Conservation (phyloP, 148 eudicot species). For the Rhododendron williamsianum region DNA sequence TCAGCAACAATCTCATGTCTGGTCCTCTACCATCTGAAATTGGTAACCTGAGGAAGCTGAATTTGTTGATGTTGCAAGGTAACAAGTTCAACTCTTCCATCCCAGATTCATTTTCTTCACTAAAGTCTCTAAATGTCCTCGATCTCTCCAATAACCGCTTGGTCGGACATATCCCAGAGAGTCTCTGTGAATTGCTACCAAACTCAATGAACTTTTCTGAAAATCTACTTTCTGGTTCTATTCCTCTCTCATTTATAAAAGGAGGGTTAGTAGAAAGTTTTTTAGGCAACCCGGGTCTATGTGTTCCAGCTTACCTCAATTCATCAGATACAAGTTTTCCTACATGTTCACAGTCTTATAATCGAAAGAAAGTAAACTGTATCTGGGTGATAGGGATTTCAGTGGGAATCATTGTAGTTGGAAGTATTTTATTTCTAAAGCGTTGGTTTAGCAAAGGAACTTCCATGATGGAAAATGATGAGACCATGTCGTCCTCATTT, state of each 20-base stretch:
- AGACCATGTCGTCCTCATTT: constrained; percentile 52
- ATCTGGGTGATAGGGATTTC: constrained; percentile 61
- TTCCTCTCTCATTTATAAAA: constrained; percentile 52
- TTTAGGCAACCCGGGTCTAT: constrained; percentile 63
- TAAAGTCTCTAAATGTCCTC: constrained; percentile 63
- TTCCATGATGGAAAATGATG: constrained; percentile 42
- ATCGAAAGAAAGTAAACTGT: constrained; percentile 41
- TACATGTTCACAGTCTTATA: constrained; percentile 33
- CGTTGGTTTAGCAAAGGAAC: constrained; percentile 52
- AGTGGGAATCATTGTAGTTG: constrained; percentile 46
- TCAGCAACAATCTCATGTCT: constrained; percentile 61
- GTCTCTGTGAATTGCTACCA: constrained; percentile 52
- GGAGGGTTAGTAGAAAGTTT: constrained; percentile 71
- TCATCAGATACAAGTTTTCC: constrained; percentile 50
- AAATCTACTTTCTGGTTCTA: constrained; percentile 70
- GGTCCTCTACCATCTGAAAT: constrained; percentile 75
- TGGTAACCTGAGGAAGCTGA: constrained; percentile 58
- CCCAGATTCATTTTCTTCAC: constrained; percentile 56
- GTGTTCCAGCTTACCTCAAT: constrained; percentile 37
- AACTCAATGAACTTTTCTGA: constrained; percentile 67
- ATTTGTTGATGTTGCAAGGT: constrained; percentile 51
- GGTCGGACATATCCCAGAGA: constrained; percentile 59
- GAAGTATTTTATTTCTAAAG: constrained; percentile 41
- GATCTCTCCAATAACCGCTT: constrained; percentile 71
- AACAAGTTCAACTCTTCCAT: constrained; percentile 66